A percentile compares a stretch with the other conserved stretches of the same genome.
Conservation (phyloP, 129 eudicot species). For the Chrysanthemum makinoi region DNA sequence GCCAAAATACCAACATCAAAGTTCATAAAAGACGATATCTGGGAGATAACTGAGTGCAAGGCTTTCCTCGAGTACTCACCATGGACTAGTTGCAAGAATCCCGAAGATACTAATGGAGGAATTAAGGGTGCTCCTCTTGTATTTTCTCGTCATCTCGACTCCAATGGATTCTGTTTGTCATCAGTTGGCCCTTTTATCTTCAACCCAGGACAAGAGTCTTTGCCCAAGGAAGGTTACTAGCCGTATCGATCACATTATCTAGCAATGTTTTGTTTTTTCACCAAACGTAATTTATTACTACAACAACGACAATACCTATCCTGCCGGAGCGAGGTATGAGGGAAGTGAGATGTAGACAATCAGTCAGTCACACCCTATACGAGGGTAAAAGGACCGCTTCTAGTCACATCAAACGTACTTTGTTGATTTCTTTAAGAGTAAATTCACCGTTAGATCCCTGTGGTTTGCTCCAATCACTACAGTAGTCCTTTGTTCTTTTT, state of each 20-base stretch:
- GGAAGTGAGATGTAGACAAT: no score
- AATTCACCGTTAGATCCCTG: no score
- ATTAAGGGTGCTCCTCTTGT: conserved; percentile 39
- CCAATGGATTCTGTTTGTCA: conserved; percentile 33
- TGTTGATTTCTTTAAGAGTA: no score
- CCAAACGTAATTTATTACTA: neutral
- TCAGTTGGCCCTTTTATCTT: conserved; percentile 56
- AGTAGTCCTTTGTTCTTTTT: no score
- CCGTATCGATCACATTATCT: neutral
- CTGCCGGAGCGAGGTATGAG: no score
- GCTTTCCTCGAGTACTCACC: conserved; percentile 50
- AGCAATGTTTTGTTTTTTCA: neutral
- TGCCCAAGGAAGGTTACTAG: conserved; percentile 38
- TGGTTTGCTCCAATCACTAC: no score
- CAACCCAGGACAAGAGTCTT: conserved; percentile 21
- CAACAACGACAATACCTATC: no score
- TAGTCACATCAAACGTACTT: neutral
- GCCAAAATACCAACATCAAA: conserved; percentile 32
- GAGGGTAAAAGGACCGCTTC: no score
- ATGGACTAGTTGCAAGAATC: conserved; percentile 31
- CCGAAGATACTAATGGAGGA: conserved; percentile 43
- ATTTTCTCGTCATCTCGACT: conserved; percentile 34
- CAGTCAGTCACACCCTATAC: no score
- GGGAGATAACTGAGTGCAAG: conserved; percentile 48
- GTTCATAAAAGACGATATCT: conserved; percentile 26